Evolutionary conservation across 805 yeast genomes (phyloP), one percentile per base, ranked within the genome.

Genomic region (Hagleromyces aurorensis): DNA sequence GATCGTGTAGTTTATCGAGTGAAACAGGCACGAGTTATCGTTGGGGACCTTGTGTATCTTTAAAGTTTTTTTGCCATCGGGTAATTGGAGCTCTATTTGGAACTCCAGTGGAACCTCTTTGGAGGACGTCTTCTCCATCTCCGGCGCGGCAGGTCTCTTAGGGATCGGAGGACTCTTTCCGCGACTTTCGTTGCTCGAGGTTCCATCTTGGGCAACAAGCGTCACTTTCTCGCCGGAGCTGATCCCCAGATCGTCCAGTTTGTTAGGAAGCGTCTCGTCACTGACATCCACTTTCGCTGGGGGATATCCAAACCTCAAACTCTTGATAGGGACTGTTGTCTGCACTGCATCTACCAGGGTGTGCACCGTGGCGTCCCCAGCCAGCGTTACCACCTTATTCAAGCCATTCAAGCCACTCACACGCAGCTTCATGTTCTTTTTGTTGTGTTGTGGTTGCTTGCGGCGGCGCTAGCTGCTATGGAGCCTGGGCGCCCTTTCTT

Each of bases 21-120:
- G 72, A 57, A 81, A 81, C 31, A 81, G 55, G 48, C 93, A 81
- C 6, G 89, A 78, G 48, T 81, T 81, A 52, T 81, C 89, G 48
- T 81, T 86, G 0, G 82, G 78, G 33, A 79, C 72, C 28, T 69
- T 67, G 16, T 82, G 65, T 6, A 78, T 57, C 6, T 67, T 62
- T 12, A 75, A 43, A 29, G 56, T 57, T 5, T 60, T 54, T 7
- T 33, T 42, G 3, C 36, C 27, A 16, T 39, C 42, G n/a, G 33
- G 43, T 13, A 36, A 25, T n/a, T 16, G 21, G 19, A 34, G 36
- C 19, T 21, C 36, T 41, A 19, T 18, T 26, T 40, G 32, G 4
- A 7, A 32, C 20, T n/a, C 34, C 19, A 12, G 24, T 18, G 13
- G 37, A 16, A 9, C 24, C 32, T 1, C 38, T 27, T 3, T 19